These are phyloP conservation scores for Tetrapisispora fleetii DNA, from an alignment of 805 yeast species.

Conservation along the genomic window DNA sequence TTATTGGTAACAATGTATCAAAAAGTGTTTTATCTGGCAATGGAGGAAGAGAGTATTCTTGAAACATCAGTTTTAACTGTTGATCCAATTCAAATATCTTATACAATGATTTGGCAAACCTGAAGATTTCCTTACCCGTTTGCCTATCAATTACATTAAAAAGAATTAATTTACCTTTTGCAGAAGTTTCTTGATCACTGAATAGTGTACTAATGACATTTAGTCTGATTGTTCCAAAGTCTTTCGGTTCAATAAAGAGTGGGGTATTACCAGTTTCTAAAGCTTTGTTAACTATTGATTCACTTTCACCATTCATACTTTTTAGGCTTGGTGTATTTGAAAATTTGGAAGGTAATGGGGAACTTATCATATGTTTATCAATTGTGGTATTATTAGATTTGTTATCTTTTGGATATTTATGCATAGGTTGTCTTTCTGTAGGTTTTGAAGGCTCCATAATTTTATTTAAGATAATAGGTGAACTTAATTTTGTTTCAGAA, in stretches of 20 bases:
- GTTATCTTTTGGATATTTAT: neutral
- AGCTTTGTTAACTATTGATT: neutral
- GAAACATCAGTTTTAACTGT: conserved; percentile 46
- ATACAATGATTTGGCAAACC: conserved; percentile 52
- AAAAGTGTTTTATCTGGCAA: conserved; percentile 59
- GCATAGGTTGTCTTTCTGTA: neutral
- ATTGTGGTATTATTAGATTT: neutral
- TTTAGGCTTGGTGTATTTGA: neutral
- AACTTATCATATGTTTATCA: neutral
- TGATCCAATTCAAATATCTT: conserved; percentile 55
- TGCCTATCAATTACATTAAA: conserved; percentile 56
- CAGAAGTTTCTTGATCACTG: conserved; percentile 30
- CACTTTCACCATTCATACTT: neutral
- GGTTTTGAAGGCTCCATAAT: neutral
- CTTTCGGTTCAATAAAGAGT: conserved; percentile 50
- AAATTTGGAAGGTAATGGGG: neutral
- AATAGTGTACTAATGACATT: conserved; percentile 41
- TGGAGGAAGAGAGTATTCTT: conserved; percentile 39
- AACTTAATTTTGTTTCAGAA: conserved; percentile 8
- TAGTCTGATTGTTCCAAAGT: conserved; percentile 41
- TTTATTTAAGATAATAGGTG: conserved; percentile 16
- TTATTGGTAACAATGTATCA: conserved; percentile 42
- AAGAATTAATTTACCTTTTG: conserved; percentile 51
- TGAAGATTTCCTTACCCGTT: conserved; percentile 61
- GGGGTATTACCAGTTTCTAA: conserved; percentile 29